Evolutionary conservation across 139 green algal genomes (phyloP), one percentile per base, ranked within the genome.

Genomic region (Chlamydomonas sp.): DNA sequence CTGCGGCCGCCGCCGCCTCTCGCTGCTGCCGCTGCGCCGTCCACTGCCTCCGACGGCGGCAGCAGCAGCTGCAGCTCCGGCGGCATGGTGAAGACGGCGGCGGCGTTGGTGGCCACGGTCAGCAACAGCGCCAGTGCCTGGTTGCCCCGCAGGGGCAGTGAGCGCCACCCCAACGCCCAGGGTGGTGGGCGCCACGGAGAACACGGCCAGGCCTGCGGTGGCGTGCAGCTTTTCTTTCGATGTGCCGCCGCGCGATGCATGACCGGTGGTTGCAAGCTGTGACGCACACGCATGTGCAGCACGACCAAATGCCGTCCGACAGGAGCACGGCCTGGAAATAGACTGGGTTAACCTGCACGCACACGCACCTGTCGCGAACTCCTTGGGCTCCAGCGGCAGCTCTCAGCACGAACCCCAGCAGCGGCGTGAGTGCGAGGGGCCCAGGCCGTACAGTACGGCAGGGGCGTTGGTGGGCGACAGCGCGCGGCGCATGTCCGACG

Each of bases 81-180:
- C 8, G 74, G 74, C 74, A 78, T 78, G 9, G 74, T 78, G 10
- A 78, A 63, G 49, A 78, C 74, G 6, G 74, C 74, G 12, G 14
- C 7, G 1, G 74, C 74, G 74, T 78, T 78, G 8, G 74, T 78
- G 49, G 74, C 74, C 49, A 78, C 90, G 0, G 89, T 95, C 18
- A 98, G 93, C 63, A 97, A 79, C 77, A 98, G 90, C 6, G 96
- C 96, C n/a, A 98, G 86, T 1, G 93, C 96, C 80, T 91, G 83
- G 49, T 88, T 91, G 69, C 88, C 88, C 85, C 68, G 77, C 82
- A 88, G 9, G 78, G 1, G 73, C 20, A 9, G 92, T 91, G 1
- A 97, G 94, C 7, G 92, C 90, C 16, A 96, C 92, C n/a, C 96
- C 96, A 0, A 94, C 88, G 5, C 95, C 94, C 74, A 98, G 90